Evolutionary conservation across 73 alveolate species (phyloP), one percentile per base, ranked within the genome.

Genomic region (Paramecium biaurelia): DNA sequence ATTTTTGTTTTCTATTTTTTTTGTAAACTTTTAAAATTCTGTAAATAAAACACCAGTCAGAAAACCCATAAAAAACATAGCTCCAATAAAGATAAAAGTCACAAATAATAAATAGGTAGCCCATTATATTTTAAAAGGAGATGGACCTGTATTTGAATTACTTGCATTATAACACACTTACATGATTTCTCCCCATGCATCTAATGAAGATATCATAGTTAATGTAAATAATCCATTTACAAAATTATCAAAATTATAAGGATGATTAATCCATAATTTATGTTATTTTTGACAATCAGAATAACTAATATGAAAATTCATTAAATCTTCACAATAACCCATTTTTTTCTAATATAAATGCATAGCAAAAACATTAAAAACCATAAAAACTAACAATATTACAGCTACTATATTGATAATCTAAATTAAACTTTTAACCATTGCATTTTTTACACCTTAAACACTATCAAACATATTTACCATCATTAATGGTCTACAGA

Each of bases 61-160:
- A 45, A 79, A 79, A 7, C 90, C 90, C 90, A 79, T 79, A 23
- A 79, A 79, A 63, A 79, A 79, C 45, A 79, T 23, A 2, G 90
- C 70, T 5, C 90, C 90, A 5, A 79, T 45, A 14, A 79, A 42
- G 0, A 79, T 45, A 42, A 79, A 79, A n/a, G 45, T n/a, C 6
- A 79, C 42, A 47, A 42, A 79, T 20, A 42, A 23, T 20, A 79
- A 58, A 79, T 79, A 79, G 0, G 90, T 79, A 0, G 72, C 56
- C 90, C 90, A 79, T 79, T 45, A 42, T 0, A 38, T 79, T 20
- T 41, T n/a, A 43, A 79, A 45, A 6, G 72, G 76, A 10, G 70
- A 24, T 2, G 90, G 90, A 11, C 90, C 90, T n/a, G 6, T 24
- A 21, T 24, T 23, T 18, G 76, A 38, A 43, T 21, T 11, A 34